A percentile compares a stretch with the other conserved stretches of the same genome.
Evolutionary conservation across 768 basidiomycete species (phyloP).

Genomic region (Boletus pseudo-olivaceus): DNA sequence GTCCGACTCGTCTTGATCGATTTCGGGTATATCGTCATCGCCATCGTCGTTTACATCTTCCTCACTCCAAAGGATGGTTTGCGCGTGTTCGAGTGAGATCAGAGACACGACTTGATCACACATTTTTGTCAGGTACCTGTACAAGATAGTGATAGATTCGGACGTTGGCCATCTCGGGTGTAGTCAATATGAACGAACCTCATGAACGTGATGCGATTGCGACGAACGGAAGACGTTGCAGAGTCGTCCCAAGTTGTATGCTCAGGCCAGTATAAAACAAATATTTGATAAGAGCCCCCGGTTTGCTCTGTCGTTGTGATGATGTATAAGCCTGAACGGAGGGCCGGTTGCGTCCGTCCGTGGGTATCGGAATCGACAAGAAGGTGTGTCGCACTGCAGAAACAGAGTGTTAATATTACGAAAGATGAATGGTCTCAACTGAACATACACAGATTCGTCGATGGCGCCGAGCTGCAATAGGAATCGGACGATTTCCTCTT

Average conservation of each 20-base stretch:
- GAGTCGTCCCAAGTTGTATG: constrained; percentile 55
- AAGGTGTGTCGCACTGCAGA: constrained; percentile 13
- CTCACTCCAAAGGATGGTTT: constrained; percentile 43
- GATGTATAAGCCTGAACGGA: constrained; percentile 24
- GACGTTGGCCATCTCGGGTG: not conserved
- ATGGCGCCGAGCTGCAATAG: constrained; percentile 36
- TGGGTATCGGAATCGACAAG: constrained; percentile 8
- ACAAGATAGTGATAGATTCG: not conserved
- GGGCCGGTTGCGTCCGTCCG: constrained; percentile 5
- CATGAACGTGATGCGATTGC: constrained; percentile 62
- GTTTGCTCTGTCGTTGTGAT: constrained; percentile 4
- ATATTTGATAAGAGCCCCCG: constrained; percentile 27
- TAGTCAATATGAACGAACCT: constrained; percentile 34
- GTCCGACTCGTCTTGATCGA: constrained; percentile 41
- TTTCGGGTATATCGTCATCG: constrained; percentile 22
- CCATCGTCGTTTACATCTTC: constrained; percentile 31
- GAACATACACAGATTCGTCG: constrained; percentile 39
- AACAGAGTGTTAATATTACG: not conserved
- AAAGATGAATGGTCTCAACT: not conserved
- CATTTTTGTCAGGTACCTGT: constrained; percentile 58
- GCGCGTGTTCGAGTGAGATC: constrained; percentile 46
- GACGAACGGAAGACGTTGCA: constrained; percentile 39
- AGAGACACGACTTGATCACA: constrained; percentile 53
- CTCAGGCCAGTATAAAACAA: constrained; percentile 62
- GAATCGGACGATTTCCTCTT: constrained; percentile 46